phyloP scores from a whole-genome alignment of 805 yeast genomes.

The Candida nitratophila region DNA sequence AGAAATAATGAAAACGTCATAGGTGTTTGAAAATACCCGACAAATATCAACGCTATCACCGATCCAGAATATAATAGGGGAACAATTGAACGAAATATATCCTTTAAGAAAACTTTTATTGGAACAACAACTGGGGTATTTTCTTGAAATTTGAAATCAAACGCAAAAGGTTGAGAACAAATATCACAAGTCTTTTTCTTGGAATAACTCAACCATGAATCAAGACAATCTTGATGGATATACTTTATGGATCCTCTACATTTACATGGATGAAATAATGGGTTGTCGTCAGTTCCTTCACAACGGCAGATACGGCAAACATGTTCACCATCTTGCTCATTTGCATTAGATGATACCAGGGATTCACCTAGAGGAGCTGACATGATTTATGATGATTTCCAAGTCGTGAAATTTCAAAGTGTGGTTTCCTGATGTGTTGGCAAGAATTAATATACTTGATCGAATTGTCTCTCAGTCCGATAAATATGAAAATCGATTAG shows the following conservation, averaged over 20 bases:
- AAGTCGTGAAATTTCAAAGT: too few species aligned
- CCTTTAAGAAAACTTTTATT: constrained; percentile 31
- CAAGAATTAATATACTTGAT: too few species aligned
- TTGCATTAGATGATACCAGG: too few species aligned
- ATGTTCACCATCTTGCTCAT: constrained; percentile 27
- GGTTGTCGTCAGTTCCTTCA: constrained; percentile 72
- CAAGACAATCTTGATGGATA: constrained; percentile 86
- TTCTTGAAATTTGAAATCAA: constrained; percentile 30
- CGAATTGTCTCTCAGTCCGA: too few species aligned
- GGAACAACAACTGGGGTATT: constrained; percentile 53
- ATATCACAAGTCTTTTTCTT: constrained; percentile 74
- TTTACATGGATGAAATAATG: constrained; percentile 84
- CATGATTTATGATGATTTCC: too few species aligned
- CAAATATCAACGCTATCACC: neutral
- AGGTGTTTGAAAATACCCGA: too few species aligned
- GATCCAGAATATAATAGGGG: neutral
- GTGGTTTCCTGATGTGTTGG: too few species aligned
- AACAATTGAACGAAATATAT: neutral
- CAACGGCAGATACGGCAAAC: constrained; percentile 93
- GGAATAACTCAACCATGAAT: constrained; percentile 79
- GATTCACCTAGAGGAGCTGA: too few species aligned
- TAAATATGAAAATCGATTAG: too few species aligned
- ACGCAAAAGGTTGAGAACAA: constrained; percentile 69
- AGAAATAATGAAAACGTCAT: too few species aligned
- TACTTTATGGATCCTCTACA: constrained; percentile 91